phyloP scores from a whole-genome alignment of 2,329 filamentous ascomycete genomes.

The Lasiodiplodia theobromae region DNA sequence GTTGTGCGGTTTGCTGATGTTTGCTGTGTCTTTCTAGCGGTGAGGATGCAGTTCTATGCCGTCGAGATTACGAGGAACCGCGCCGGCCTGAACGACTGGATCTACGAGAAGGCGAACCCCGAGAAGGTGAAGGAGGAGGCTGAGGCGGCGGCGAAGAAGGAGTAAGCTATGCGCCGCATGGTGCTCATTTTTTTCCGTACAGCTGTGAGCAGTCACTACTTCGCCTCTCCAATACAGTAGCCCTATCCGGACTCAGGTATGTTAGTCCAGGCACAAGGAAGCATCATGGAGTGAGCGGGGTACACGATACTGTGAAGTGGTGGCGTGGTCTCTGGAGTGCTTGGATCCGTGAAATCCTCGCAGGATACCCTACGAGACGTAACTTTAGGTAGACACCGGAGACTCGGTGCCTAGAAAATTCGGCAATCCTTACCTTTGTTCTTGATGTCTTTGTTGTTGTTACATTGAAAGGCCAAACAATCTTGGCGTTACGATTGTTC shows the following conservation, averaged over 20 bases:
- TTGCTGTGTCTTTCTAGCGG: constrained; percentile 51
- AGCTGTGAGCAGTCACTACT: neutral
- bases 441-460: constrained; percentile 23
- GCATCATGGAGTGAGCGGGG: neutral
- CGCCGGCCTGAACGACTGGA: constrained; percentile 92
- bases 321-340: neutral
- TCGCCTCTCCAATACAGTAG: neutral
- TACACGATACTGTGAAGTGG: neutral
- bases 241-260: neutral
- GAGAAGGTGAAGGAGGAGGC: constrained; percentile 53
- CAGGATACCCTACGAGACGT: constrained; percentile 10
- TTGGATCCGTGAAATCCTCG: neutral
- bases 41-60: constrained; percentile 84
- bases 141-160: constrained; percentile 18
- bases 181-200: neutral
- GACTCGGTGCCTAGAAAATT: neutral
- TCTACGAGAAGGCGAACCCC: constrained; percentile 82
- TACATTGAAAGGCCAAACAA: constrained; percentile 18
- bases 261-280: neutral
- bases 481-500: constrained; percentile 27
- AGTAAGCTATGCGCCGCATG: neutral
- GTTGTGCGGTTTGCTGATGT: neutral
- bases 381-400: neutral
- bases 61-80: constrained; percentile 81
- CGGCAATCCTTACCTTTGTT: neutral